Evolutionary conservation across 2,329 filamentous ascomycete species (phyloP).

Genomic region (Cadophora sp.): DNA sequence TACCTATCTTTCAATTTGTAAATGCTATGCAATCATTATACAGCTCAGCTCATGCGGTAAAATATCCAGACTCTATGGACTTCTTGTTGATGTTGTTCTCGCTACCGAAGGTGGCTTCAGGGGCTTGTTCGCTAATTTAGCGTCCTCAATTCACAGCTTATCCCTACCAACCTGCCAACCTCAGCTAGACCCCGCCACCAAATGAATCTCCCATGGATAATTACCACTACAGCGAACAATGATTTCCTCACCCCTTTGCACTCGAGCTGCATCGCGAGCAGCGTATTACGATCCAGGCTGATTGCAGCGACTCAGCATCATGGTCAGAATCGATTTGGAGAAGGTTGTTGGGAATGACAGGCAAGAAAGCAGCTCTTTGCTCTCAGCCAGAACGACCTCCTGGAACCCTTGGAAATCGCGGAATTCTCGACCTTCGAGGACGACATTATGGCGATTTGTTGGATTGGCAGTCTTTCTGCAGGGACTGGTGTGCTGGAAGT

Average conservation of each 20-base stretch:
- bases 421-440: not conserved
- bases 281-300: not conserved
- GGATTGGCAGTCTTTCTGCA: constrained; percentile 6
- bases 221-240: not conserved
- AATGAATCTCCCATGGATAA: not conserved
- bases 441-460: not conserved
- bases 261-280: not conserved
- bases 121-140: not conserved
- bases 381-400: not conserved
- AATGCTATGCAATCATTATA: too few species aligned
- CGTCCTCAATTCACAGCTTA: too few species aligned
- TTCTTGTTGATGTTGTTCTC: not conserved
- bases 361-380: constrained; percentile 15
- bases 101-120: constrained; percentile 1
- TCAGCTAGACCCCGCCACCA: not conserved
- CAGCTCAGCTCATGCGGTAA: too few species aligned
- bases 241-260: not conserved
- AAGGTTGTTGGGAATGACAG: constrained; percentile 2
- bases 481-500: constrained; percentile 8
- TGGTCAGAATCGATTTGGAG: constrained; percentile 17
- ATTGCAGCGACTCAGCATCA: not conserved
- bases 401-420: not conserved
- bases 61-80: too few species aligned
- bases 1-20: too few species aligned
- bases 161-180: too few species aligned